Conservation (phyloP, 108 stramenopile species). For the Skeletonema menzelii region DNA sequence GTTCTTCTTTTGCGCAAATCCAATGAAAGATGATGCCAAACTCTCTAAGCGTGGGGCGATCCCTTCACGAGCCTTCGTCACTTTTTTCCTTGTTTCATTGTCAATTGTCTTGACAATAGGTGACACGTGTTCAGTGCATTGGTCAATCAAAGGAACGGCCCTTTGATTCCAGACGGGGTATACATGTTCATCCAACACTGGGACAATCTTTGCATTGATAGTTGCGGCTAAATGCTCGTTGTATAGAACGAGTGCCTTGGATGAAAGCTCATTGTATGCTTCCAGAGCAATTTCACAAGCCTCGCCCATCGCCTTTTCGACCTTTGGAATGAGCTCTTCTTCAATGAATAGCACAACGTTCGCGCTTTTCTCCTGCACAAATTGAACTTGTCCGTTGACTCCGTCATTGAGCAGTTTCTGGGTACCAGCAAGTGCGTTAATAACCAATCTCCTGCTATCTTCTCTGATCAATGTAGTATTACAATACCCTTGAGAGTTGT, state of each 20-base stretch:
- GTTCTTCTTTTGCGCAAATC: constrained; percentile 29
- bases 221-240: constrained; percentile 22
- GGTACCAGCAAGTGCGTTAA: constrained; percentile 9
- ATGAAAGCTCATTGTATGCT: background rate
- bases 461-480: constrained; percentile 38
- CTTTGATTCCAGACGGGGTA: constrained; percentile 40
- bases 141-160: constrained; percentile 11
- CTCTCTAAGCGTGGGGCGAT: constrained; percentile 21
- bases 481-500: constrained; percentile 38
- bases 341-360: constrained; percentile 21
- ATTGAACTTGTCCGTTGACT: background rate
- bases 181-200: constrained; percentile 30
- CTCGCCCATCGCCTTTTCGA: constrained; percentile 6
- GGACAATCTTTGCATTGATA: constrained; percentile 20
- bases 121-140: constrained; percentile 15
- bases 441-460: constrained; percentile 26
- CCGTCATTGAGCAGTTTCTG: constrained; percentile 19
- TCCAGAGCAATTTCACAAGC: background rate
- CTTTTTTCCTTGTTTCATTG: constrained; percentile 22
- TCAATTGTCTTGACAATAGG: constrained; percentile 33
- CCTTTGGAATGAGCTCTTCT: constrained; percentile 7
- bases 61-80: constrained; percentile 18
- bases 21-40: constrained; percentile 10
- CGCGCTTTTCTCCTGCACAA: constrained; percentile 1
- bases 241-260: constrained; percentile 22